phyloP scores from a whole-genome alignment of 1,139 yeast species.

The Saccharomyces hybrid region DNA sequence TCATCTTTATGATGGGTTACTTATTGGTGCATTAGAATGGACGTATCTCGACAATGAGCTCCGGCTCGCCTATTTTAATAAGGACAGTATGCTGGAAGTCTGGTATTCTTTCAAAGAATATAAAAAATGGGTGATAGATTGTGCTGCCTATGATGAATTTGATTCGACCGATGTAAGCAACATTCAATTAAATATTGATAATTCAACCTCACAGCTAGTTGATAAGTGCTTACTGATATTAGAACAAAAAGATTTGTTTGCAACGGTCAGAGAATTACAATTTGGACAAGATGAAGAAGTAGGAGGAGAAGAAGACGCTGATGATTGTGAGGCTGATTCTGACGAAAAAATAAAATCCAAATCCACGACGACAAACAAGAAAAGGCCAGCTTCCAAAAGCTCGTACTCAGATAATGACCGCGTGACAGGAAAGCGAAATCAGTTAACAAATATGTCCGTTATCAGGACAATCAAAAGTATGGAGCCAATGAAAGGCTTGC shows the following conservation, averaged over 20 bases:
- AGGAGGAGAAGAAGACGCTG: neutral
- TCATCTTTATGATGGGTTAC: conserved; percentile 19
- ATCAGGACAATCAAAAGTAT: conserved; percentile 12
- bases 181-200: conserved; percentile 14
- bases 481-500: conserved; percentile 21
- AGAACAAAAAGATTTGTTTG: conserved; percentile 11
- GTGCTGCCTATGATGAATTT: conserved; percentile 6
- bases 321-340: conserved; percentile 6
- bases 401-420: neutral
- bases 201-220: conserved; percentile 5
- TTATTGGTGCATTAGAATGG: conserved; percentile 23
- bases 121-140: conserved; percentile 15
- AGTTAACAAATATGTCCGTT: conserved; percentile 1
- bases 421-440: neutral
- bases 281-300: conserved; percentile 15
- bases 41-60: conserved; percentile 16
- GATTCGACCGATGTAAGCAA: conserved; percentile 8
- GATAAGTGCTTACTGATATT: conserved; percentile 8
- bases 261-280: conserved; percentile 13
- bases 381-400: neutral
- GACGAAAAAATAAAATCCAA: neutral
- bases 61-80: conserved; percentile 20
- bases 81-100: conserved; percentile 19
- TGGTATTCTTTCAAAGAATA: conserved; percentile 27
- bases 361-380: neutral